Conservation (phyloP, 2,329 filamentous ascomycete species). For the Pseudogymnoascus destructans region DNA sequence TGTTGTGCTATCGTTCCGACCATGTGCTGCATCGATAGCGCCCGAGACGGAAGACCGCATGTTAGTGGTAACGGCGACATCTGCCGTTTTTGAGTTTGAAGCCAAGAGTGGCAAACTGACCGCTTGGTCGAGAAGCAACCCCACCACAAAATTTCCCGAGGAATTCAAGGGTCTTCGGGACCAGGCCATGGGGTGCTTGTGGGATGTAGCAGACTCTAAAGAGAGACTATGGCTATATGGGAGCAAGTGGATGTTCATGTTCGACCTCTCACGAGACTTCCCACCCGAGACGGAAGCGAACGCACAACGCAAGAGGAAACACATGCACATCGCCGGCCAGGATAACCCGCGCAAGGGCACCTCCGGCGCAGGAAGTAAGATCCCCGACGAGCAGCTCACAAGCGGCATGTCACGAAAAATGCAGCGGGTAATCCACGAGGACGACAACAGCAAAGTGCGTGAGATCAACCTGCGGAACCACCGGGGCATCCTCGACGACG, state of each 20-base stretch:
- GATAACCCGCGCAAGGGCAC: conserved; percentile 25
- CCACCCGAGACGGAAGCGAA: conserved; percentile 25
- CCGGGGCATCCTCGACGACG: conserved; percentile 27
- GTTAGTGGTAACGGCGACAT: conserved; percentile 48
- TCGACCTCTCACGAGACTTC: conserved; percentile 67
- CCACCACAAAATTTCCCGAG: conserved; percentile 57
- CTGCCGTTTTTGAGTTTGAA: conserved; percentile 67
- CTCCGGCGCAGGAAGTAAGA: conserved; percentile 42
- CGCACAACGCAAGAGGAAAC: conserved; percentile 22
- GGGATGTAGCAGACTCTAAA: conserved; percentile 50
- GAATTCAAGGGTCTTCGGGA: conserved; percentile 66
- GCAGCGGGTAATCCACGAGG: conserved; percentile 28
- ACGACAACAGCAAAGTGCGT: conserved; percentile 27
- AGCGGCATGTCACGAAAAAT: conserved; percentile 29
- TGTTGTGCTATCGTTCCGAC: conserved; percentile 54
- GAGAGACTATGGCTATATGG: conserved; percentile 79
- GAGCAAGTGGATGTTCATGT: conserved; percentile 77
- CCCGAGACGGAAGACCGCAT: conserved; percentile 40
- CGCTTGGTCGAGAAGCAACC: conserved; percentile 77
- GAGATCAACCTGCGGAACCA: conserved; percentile 8
- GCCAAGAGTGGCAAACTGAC: conserved; percentile 63
- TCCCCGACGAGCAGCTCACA: conserved; percentile 27
- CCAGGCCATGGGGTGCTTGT: conserved; percentile 69
- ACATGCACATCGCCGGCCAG: conserved; percentile 10
- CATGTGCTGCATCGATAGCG: conserved; percentile 21